Conservation (phyloP, 75 land plant genomes). For the Picea sitchensis region DNA sequence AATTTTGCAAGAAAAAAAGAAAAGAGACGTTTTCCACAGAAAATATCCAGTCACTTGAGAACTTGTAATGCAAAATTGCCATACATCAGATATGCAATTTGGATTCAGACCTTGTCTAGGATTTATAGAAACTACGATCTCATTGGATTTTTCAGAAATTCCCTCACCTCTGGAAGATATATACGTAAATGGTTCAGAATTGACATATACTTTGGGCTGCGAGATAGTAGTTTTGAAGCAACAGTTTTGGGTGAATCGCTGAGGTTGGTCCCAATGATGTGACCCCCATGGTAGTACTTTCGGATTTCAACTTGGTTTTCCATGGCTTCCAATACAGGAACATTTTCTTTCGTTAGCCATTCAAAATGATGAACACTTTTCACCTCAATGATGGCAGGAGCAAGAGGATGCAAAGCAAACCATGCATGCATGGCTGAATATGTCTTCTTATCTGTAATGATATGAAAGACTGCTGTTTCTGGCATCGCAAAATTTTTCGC, state of each 20-base stretch:
- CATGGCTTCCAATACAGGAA: constrained; percentile 39
- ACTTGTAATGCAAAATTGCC: too few relatives aligned
- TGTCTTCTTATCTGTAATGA: constrained; percentile 66
- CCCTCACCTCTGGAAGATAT: constrained; percentile 49
- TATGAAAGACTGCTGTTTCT: constrained; percentile 65
- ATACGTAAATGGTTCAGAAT: constrained; percentile 52
- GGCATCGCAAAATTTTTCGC: constrained; percentile 47
- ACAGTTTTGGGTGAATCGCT: constrained; percentile 32
- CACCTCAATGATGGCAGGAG: constrained; percentile 51
- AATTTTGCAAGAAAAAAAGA: background rate
- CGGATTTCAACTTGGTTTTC: constrained; percentile 28
- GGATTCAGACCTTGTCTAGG: background rate
- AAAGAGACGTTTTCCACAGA: background rate
- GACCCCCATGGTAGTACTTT: constrained; percentile 43
- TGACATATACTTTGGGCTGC: constrained; percentile 50
- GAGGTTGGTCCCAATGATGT: constrained; percentile 27
- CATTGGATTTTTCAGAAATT: background rate
- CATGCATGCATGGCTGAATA: constrained; percentile 56
- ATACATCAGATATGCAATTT: background rate
- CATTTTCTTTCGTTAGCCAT: constrained; percentile 45
- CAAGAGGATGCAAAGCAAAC: constrained; percentile 38
- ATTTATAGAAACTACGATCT: background rate
- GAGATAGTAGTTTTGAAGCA: constrained; percentile 42
- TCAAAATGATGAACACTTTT: constrained; percentile 46
- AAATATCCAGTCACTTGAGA: background rate